Evolutionary conservation across 1,284 basidiomycete genomes (phyloP).

Genomic region (Ustilago xerochloae): DNA sequence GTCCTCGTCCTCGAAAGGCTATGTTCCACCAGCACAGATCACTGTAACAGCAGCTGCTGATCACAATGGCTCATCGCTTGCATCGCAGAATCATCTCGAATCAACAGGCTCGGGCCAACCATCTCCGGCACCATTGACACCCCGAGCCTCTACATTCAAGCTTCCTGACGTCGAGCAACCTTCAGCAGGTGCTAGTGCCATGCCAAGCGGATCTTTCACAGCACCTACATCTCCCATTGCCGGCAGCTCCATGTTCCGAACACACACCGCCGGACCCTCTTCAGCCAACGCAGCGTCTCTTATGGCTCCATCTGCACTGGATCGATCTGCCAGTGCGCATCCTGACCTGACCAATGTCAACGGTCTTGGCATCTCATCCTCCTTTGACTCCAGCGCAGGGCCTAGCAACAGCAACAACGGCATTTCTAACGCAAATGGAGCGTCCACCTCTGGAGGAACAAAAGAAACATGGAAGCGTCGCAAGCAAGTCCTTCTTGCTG

Average conservation of each 20-base stretch:
- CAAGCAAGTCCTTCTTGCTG: conserved; percentile 53
- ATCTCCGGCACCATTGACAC: conserved; percentile 25
- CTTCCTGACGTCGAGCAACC: conserved; percentile 8
- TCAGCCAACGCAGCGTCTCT: background rate
- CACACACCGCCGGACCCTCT: conserved; percentile 15
- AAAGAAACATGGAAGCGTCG: conserved; percentile 58
- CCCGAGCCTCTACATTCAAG: conserved; percentile 24
- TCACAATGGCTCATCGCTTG: background rate
- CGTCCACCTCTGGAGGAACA: conserved; percentile 26
- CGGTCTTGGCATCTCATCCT: conserved; percentile 37
- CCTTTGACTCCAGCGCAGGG: conserved; percentile 3
- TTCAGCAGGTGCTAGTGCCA: background rate
- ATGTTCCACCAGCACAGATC: conserved; percentile 15
- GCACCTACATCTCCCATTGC: conserved; percentile 25
- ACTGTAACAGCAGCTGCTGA: conserved; percentile 18
- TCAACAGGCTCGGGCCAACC: conserved; percentile 15
- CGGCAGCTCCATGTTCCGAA: conserved; percentile 26
- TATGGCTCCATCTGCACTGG: conserved; percentile 1
- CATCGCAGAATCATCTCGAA: background rate
- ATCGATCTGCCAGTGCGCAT: conserved; percentile 27
- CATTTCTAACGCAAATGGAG: background rate
- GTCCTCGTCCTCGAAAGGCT: background rate
- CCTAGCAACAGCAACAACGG: background rate
- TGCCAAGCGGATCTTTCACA: conserved; percentile 22
- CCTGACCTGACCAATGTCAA: conserved; percentile 21